phyloP scores from a whole-genome alignment of 2,329 filamentous ascomycete genomes.

The Aspergillus udagawae region DNA sequence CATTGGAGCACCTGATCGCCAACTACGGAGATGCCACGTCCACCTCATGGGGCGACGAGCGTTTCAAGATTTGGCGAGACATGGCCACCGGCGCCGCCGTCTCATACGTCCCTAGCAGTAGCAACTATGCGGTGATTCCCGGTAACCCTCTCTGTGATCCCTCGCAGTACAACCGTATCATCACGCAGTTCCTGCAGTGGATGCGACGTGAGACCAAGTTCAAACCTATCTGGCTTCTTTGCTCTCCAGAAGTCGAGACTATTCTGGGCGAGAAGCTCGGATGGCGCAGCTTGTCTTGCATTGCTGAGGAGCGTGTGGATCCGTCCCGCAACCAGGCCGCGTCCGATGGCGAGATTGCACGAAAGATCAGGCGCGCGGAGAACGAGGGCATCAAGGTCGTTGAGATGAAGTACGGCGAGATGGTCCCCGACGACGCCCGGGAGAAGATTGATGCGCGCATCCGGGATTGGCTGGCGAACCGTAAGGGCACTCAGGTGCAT shows the following conservation, averaged over 20 bases:
- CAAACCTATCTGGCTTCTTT: slow-evolving; percentile 84
- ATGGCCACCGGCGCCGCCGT: slow-evolving; percentile 73
- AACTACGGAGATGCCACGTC: slow-evolving; percentile 95
- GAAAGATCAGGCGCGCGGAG: slow-evolving; percentile 77
- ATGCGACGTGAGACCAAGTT: slow-evolving; percentile 67
- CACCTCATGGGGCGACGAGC: slow-evolving; percentile 87
- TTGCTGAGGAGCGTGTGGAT: slow-evolving; percentile 83
- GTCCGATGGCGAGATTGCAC: slow-evolving; percentile 62
- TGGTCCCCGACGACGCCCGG: slow-evolving; percentile 63
- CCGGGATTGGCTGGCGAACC: slow-evolving; percentile 71
- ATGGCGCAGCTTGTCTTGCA: slow-evolving; percentile 85
- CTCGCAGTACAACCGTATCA: slow-evolving; percentile 69
- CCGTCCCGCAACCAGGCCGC: slow-evolving; percentile 63
- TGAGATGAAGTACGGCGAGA: slow-evolving; percentile 63
- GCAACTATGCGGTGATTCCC: slow-evolving; percentile 74
- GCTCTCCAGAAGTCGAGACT: slow-evolving; percentile 72
- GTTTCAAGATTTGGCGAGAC: slow-evolving; percentile 85
- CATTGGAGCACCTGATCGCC: slow-evolving; percentile 81
- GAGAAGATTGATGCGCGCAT: slow-evolving; percentile 68
- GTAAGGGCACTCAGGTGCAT: slow-evolving; percentile 84
- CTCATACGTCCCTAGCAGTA: slow-evolving; percentile 70
- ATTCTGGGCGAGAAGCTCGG: slow-evolving; percentile 74
- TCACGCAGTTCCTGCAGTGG: slow-evolving; percentile 69
- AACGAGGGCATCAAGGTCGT: slow-evolving; percentile 78
- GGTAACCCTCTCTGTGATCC: slow-evolving; percentile 83